Evolutionary conservation across 345 rosid genomes (phyloP).

Genomic region (Trapa bicornis): DNA sequence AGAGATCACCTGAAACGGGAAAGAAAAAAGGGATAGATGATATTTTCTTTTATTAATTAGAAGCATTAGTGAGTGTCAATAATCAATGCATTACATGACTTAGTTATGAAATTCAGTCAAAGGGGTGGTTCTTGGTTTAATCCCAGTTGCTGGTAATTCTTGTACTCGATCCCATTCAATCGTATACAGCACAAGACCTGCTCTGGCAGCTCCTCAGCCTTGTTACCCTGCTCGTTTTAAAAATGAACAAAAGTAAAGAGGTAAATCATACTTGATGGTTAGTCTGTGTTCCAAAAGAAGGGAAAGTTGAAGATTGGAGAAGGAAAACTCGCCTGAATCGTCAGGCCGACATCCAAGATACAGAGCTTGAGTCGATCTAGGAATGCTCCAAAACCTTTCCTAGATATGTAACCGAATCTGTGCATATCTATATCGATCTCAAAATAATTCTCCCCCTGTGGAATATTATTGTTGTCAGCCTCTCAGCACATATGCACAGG

Average conservation of each 20-base stretch:
- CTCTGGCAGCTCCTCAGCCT: constrained; percentile 88
- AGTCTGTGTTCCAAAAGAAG: background rate
- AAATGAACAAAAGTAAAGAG: constrained; percentile 6
- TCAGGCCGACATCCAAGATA: constrained; percentile 79
- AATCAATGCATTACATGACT: constrained; percentile 1
- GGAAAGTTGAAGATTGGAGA: background rate
- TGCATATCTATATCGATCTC: constrained; percentile 96
- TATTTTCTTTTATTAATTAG: background rate
- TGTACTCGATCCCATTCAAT: constrained; percentile 63
- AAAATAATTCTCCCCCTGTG: constrained; percentile 78
- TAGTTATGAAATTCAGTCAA: background rate
- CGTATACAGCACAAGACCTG: constrained; percentile 74
- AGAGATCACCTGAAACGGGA: background rate
- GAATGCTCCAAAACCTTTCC: constrained; percentile 85
- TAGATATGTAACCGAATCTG: constrained; percentile 79
- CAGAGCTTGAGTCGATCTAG: constrained; percentile 65
- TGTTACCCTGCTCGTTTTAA: constrained; percentile 51
- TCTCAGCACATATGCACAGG: background rate
- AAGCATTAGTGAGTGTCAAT: background rate
- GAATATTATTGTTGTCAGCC: constrained; percentile 2
- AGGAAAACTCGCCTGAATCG: constrained; percentile 54
- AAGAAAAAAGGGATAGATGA: background rate
- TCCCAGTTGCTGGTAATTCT: constrained; percentile 52
- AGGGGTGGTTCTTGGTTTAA: constrained; percentile 24
- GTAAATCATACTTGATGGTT: background rate